These are phyloP conservation scores for Apostasia ramifera DNA, from an alignment of 106 monocot species.

Conservation along the genomic window DNA sequence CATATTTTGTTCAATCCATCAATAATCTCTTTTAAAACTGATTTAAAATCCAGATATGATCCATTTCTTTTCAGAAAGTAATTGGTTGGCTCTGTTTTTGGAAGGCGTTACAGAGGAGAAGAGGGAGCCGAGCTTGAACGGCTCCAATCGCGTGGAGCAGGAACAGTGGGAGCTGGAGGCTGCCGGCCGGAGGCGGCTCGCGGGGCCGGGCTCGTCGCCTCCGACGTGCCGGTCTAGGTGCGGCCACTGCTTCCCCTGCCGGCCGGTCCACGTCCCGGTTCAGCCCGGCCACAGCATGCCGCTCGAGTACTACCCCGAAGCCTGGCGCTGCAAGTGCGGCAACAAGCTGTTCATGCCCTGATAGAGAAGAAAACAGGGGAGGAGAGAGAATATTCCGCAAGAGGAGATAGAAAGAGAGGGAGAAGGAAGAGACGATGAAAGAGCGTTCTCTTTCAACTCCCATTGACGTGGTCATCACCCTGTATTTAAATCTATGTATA, in stretches of 20 bases:
- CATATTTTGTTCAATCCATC: too few species aligned
- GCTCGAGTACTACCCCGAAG: conserved; percentile 64
- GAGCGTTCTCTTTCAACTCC: too few species aligned
- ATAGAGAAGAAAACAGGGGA: conserved; percentile 1
- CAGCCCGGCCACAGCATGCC: conserved; percentile 36
- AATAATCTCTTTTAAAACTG: neutral
- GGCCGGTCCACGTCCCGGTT: conserved; percentile 48
- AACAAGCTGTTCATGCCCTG: conserved; percentile 63
- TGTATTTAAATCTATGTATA: too few species aligned
- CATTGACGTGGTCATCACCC: too few species aligned
- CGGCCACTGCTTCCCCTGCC: conserved; percentile 47
- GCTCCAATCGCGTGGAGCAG: too few species aligned
- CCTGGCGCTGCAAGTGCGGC: conserved; percentile 70
- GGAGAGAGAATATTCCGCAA: neutral
- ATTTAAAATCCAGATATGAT: neutral
- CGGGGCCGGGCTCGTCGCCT: conserved; percentile 45
- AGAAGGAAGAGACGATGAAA: too few species aligned
- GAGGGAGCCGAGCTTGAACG: neutral
- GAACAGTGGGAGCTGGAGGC: neutral
- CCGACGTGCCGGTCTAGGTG: conserved; percentile 44
- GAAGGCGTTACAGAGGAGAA: neutral
- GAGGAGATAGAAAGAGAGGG: too few species aligned
- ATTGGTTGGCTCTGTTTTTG: neutral
- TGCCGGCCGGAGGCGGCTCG: conserved; percentile 12
- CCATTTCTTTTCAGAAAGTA: conserved; percentile 1